Evolutionary conservation across 306 rosid genomes (phyloP), one percentile per base, ranked within the genome.

Genomic region (Begonia peltatifolia): DNA sequence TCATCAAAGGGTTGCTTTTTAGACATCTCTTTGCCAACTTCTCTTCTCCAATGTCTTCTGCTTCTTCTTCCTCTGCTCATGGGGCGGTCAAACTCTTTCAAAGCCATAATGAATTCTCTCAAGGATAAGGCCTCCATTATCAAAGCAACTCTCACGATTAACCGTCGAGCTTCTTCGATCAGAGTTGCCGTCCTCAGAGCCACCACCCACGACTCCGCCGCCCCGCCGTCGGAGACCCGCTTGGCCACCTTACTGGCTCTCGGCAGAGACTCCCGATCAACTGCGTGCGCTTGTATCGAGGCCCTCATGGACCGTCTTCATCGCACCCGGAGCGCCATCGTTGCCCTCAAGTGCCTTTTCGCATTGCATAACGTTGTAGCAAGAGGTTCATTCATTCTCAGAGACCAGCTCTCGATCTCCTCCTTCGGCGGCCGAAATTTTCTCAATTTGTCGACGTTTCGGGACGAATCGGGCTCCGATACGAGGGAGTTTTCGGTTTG

Each of bases 311-410:
- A 73, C 35, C 92, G 99, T 1, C 92, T 90, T 5, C 93, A 79
- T 53, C 38, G 12, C n/a, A 80, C 99, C 1, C 50, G 52, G 10
- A 74, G 75, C 57, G 76, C 88, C 57, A 57, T 79, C 10, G 95
- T 90, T 0, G 87, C 94, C n/a, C 63, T 90, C 2, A 90, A 86
- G 54, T 86, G 94, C 52, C 92, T 90, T 46, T 65, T 71, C 86
- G 69, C 87, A 0, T 62, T 82, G 0, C 99, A 90, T 50, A 71
- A 55, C 61, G 56, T 83, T 6, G 61, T 64, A 3, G n/a, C 60
- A 5, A 60, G 61, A 3, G 94, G 94, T 8, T 66, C 92, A 6
- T 63, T 70, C 55, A 53, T 64, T 16, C 75, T 90, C 30, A 65
- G 58, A 23, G 92, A 80, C 49, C 85, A 68, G 25, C 60, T 82